These are phyloP conservation scores for Scolecobasidium constrictum DNA, from an alignment of 2,329 filamentous ascomycete genomes.

Conservation along the genomic window DNA sequence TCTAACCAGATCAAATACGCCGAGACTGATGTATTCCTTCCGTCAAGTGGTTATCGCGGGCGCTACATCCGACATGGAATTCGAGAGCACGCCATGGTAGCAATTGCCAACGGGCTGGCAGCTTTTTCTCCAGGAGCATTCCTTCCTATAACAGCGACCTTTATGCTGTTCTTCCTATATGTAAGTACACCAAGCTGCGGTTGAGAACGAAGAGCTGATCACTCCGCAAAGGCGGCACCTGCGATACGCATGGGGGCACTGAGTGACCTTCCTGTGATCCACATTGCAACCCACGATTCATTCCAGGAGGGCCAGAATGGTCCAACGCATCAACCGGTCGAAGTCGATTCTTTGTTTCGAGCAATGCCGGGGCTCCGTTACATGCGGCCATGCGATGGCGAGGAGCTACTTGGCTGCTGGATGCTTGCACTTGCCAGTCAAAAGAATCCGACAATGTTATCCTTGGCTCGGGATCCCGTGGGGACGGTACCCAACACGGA, in stretches of 20 bases:
- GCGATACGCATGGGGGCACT: conserved; percentile 27
- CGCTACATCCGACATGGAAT: conserved; percentile 48
- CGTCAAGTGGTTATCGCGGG: conserved; percentile 16
- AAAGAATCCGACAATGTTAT: conserved; percentile 32
- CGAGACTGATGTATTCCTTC: neutral
- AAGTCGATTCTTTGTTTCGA: conserved; percentile 24
- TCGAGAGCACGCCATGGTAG: conserved; percentile 51
- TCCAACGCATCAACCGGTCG: conserved; percentile 27
- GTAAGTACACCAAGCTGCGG: too few species aligned
- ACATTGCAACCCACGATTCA: conserved; percentile 28
- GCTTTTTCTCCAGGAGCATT: conserved; percentile 25
- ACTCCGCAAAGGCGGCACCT: conserved; percentile 17
- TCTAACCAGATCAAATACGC: neutral
- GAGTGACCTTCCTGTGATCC: conserved; percentile 24
- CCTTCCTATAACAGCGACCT: conserved; percentile 24
- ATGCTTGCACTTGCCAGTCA: conserved; percentile 29
- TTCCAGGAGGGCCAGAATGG: conserved; percentile 27
- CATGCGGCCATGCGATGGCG: conserved; percentile 24
- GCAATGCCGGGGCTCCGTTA: conserved; percentile 28
- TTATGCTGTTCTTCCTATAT: conserved; percentile 28
- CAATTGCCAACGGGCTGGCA: conserved; percentile 33
- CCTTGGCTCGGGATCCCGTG: conserved; percentile 30
- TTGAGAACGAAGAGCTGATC: too few species aligned
- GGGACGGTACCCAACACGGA: conserved; percentile 27
- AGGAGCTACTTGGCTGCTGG: conserved; percentile 32